These are phyloP conservation scores for Guyanaporus albipodus DNA, from an alignment of 768 basidiomycete species.

Conservation along the genomic window DNA sequence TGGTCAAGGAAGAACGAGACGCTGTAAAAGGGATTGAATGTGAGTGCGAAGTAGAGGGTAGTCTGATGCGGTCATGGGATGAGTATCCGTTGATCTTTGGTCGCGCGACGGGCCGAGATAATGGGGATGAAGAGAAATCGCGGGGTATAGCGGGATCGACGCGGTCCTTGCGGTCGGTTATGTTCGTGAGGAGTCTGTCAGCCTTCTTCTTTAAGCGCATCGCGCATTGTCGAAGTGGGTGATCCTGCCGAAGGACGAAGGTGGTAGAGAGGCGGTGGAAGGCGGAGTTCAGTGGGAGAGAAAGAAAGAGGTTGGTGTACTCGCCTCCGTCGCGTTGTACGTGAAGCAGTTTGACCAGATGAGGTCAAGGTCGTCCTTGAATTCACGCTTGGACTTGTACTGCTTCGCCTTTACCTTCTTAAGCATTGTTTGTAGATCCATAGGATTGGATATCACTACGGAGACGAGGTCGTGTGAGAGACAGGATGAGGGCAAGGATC, in stretches of 20 bases:
- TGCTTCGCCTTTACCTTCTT: conserved; percentile 90
- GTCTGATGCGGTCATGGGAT: conserved; percentile 21
- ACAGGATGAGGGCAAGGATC: neutral
- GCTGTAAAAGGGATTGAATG: neutral
- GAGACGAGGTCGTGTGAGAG: conserved; percentile 5
- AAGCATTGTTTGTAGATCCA: conserved; percentile 92
- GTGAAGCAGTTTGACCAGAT: conserved; percentile 96
- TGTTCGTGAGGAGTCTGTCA: conserved; percentile 79
- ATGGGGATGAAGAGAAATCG: conserved; percentile 33
- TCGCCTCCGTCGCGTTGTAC: conserved; percentile 88
- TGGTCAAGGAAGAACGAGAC: conserved; percentile 12
- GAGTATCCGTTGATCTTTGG: conserved; percentile 41
- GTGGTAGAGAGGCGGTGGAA: neutral
- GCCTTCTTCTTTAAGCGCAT: conserved; percentile 80
- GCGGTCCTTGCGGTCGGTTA: conserved; percentile 85
- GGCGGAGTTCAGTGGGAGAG: neutral
- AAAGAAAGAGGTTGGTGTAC: conserved; percentile 28
- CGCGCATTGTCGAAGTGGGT: conserved; percentile 83
- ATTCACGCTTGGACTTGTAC: conserved; percentile 93
- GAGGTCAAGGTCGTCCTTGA: conserved; percentile 89
- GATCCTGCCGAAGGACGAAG: conserved; percentile 48
- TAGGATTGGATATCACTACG: conserved; percentile 87
- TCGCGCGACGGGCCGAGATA: conserved; percentile 35
- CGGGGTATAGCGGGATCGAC: conserved; percentile 63
- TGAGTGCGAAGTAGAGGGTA: conserved; percentile 23